These are phyloP conservation scores for Potentilla sterilis DNA, from an alignment of 306 rosid species.

Conservation along the genomic window DNA sequence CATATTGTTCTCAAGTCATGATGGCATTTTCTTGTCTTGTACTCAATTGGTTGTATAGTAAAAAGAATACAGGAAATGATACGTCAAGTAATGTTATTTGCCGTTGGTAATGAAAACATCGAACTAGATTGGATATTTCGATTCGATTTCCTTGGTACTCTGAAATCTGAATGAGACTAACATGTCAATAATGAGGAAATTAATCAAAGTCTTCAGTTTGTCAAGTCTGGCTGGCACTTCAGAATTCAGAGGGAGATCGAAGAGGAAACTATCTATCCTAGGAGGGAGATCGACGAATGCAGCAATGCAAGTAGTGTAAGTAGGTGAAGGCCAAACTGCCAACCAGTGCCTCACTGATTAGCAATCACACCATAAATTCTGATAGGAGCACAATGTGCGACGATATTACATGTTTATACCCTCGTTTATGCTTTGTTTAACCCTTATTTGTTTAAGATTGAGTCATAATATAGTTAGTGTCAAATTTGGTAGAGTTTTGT, in stretches of 20 bases:
- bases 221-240: background rate
- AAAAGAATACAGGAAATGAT: background rate
- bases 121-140: background rate
- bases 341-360: background rate
- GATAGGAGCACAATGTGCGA: too few relatives aligned
- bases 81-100: background rate
- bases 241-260: background rate
- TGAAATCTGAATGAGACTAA: background rate
- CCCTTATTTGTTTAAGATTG: too few relatives aligned
- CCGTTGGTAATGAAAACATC: background rate
- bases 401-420: too few relatives aligned
- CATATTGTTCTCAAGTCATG: background rate
- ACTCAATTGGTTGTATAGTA: background rate
- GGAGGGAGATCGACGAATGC: background rate
- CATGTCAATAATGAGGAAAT: background rate
- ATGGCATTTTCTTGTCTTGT: background rate
- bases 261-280: background rate
- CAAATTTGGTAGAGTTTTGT: too few relatives aligned
- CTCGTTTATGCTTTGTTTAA: too few relatives aligned
- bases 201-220: background rate
- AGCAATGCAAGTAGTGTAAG: background rate
- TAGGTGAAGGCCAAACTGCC: conserved; percentile 8
- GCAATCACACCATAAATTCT: background rate
- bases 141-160: background rate
- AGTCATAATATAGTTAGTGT: too few relatives aligned